Evolutionary conservation across 306 rosid genomes (phyloP), one percentile per base, ranked within the genome.

Genomic region (Citrullus mucosospermus): DNA sequence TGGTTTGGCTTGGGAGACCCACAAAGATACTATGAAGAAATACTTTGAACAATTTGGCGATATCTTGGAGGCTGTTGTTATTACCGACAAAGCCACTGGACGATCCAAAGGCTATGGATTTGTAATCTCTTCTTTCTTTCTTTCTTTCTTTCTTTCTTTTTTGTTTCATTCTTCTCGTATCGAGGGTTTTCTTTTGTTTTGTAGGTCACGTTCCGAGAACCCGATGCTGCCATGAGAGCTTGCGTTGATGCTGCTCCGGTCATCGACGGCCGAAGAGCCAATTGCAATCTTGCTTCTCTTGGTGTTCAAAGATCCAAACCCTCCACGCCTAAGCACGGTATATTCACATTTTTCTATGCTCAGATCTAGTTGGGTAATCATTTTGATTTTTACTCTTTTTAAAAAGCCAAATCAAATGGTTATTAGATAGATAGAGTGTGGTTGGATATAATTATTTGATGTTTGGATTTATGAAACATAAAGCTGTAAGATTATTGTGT

Each of bases 231-330:
- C 36, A 91, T 89, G 99, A 95, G 96, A 80, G 99, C 99, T 77
- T 95, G 99, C 58, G 99, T 95, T 28, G 99, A 95, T 81, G 93
- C 99, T 75, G 89, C 99, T 68, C 99, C 99, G 1, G 96, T 95
- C 44, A 95, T 95, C 58, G 99, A 95, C 60, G 97, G 99, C 1
- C 89, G 99, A 71, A 87, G 97, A 81, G 99, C 99, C 30, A 95
- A 95, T 48, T 95, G 99, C 89, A 95, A 95, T 81, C 99, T 95
- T 58, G 99, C 99, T 85, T 95, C 99, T 83, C 81, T 92, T 84
- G 99, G 99, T 58, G 97, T 93, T 73, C 99, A 95, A 88, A 88
- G 99, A 89, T 92, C 99, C 86, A 95, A 95, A 88, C 99, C 99
- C 83, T 95, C 99, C 10, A 95, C 99, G 9, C 99, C 99, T 39